Evolutionary conservation across 345 rosid species (phyloP), one percentile per base, ranked within the genome.

Genomic region (Viola odorata): DNA sequence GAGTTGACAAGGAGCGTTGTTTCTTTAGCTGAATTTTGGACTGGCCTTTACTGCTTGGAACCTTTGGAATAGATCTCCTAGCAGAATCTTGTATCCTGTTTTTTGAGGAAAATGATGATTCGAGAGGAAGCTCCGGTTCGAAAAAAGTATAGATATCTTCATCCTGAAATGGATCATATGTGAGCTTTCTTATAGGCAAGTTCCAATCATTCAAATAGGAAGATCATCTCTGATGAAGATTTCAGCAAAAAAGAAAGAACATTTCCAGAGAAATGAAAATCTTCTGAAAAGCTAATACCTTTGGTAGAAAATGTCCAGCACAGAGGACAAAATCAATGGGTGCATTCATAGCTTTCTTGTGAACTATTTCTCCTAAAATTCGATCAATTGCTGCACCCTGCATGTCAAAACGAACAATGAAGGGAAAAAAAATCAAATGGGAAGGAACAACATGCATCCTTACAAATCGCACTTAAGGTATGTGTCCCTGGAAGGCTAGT

Each of bases 311-410:
- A 67, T 82, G 82, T 3, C 87, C 87, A 23, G 75, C 67, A 55
- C 87, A 82, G 57, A 82, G 79, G 64, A 82, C 84, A 62, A 73
- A 82, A 63, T 82, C 87, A 41, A 82, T 77, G n/a, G 87, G 82
- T n/a, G 66, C 64, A 60, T 70, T 75, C 80, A 75, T 65, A 69
- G 70, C 80, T 61, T 65, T 74, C 64, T 66, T 60, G 55, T 65
- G 85, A 62, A 81, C 77, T 64, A 81, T 68, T 68, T 81, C 85
- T 42, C 87, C 84, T 8, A 82, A 68, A 45, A 82, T 82, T 3
- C 82, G 81, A 71, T 80, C 87, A 53, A 82, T 77, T 17, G 84
- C 84, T 50, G 87, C 82, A 61, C 87, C 87, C 87, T 82, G 67
- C n/a, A 58, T 12, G 49, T 48, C 10, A n/a, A 54, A 7, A 23